Base-by-base conservation (phyloP, 495 filamentous ascomycete species). In the Aspergillus ellipticus region DNA sequence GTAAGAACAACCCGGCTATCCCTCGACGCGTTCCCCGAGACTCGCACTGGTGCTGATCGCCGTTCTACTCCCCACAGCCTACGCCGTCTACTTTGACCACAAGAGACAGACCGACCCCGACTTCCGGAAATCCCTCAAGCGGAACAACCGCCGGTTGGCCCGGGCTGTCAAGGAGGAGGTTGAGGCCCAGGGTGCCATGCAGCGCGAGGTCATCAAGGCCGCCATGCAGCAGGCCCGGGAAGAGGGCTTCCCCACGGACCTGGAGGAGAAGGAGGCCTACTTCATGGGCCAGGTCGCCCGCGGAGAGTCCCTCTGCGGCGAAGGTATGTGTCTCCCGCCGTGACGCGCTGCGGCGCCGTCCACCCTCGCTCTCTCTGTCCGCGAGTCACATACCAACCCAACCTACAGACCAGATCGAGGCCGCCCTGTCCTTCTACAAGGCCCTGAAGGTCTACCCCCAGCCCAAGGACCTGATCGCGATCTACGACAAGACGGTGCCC, bases 371-470 rank as follows among this genome's bases (percentile, higher is more conserved):
- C n/a, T n/a, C n/a, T n/a, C n/a, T n/a, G n/a, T n/a, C 21, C 31
- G 39, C 53, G 45, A 56, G 57, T 62, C 64, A 70, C 53, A 67
- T 53, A 28, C 26, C 42, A 39, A 47, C 49, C 58, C 66, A 94
- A 89, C 87, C n/a, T 57, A 72, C 82, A 54, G 82, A 88, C 62
- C 82, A 83, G 33, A 61, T 96, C 29, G 92, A 97, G 46, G 90
- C 95, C 46, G 92, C 95, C 22, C 79, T 97, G 50, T 88, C 87
- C 73, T 97, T 98, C 76, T 98, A 96, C 83, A 92, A 89, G 80
- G 94, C 94, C 37, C 81, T 98, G 63, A 98, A 97, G 80, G 94
- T 98, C 33, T 98, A 98, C 74, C 94, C 94, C 8, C 86, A 90
- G 59, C 94, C 94, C 7, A 82, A 85, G 64, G 94, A 97, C 65